A percentile compares a stretch with the other conserved stretches of the same genome.
Conservation (phyloP, 352 stramenopile species). For the Phytopythium chamaehyphon region DNA sequence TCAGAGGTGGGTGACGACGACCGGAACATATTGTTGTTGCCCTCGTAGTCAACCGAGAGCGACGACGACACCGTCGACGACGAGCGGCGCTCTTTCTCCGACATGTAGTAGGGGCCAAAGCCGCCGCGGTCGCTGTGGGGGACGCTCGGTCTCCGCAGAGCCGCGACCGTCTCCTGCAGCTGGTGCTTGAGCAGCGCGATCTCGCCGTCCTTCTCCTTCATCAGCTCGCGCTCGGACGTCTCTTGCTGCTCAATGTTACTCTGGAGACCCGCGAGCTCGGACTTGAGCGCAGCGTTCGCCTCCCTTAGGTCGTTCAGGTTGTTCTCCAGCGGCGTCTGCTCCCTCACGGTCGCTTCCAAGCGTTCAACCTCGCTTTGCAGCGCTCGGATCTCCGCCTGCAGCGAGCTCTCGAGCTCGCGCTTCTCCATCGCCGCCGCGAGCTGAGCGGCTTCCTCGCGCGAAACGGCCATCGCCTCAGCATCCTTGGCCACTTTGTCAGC, state of each 20-base stretch:
- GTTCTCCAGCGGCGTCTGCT: slow-evolving; percentile 24
- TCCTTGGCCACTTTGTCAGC: slow-evolving; percentile 23
- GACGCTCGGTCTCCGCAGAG: slow-evolving; percentile 16
- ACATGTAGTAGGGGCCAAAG: slow-evolving; percentile 14
- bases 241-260: slow-evolving; percentile 34
- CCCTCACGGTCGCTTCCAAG: slow-evolving; percentile 18
- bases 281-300: slow-evolving; percentile 26
- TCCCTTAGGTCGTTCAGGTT: slow-evolving; percentile 31
- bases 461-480: slow-evolving; percentile 6
- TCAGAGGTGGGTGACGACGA: slow-evolving; percentile 15
- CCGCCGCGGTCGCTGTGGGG: slow-evolving; percentile 14
- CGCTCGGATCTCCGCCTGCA: slow-evolving; percentile 24
- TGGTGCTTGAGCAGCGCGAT: slow-evolving; percentile 42
- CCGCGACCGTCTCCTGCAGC: slow-evolving; percentile 33
- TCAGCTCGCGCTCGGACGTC: slow-evolving; percentile 31
- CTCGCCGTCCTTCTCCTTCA: slow-evolving; percentile 52
- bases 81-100: slow-evolving; percentile 32
- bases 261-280: slow-evolving; percentile 25
- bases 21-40: slow-evolving; percentile 22
- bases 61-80: slow-evolving; percentile 32
- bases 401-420: slow-evolving; percentile 12
- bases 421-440: slow-evolving; percentile 30
- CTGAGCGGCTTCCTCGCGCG: slow-evolving; percentile 13
- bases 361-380: slow-evolving; percentile 30
- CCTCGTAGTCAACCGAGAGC: slow-evolving; percentile 24